Percentiles rank a stretch among this genome's conserved stretches.
Conservation (phyloP, 768 basidiomycete genomes). For the Flagelloscypha sp. region DNA sequence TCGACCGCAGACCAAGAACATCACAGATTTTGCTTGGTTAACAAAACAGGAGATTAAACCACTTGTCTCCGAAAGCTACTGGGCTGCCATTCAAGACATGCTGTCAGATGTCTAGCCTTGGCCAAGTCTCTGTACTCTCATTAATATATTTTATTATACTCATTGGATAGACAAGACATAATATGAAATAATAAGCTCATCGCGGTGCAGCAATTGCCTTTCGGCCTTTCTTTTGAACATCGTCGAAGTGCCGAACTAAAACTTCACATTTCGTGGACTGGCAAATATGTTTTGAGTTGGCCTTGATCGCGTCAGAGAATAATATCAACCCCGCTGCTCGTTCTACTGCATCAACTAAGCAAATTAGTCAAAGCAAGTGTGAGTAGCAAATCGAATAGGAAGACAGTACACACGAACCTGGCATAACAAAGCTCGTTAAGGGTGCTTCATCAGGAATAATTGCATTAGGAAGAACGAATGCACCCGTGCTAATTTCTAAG, state of each 20-base stretch:
- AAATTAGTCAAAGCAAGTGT: neutral
- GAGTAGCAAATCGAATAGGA: neutral
- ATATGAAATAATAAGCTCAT: constrained; percentile 5
- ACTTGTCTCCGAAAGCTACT: constrained; percentile 62
- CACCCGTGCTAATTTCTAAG: constrained; percentile 77
- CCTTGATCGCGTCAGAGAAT: constrained; percentile 78
- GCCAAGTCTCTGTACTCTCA: constrained; percentile 9
- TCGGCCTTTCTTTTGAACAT: constrained; percentile 64
- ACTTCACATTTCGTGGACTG: constrained; percentile 83
- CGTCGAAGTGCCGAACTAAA: constrained; percentile 84
- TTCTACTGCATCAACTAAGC: constrained; percentile 84
- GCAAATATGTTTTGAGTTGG: constrained; percentile 78
- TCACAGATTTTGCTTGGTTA: constrained; percentile 85
- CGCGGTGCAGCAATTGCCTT: constrained; percentile 44
- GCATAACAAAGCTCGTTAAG: constrained; percentile 72
- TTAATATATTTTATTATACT: constrained; percentile 24
- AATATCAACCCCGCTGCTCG: constrained; percentile 78
- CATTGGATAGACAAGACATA: constrained; percentile 22
- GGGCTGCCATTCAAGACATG: constrained; percentile 72
- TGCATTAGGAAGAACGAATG: constrained; percentile 95
- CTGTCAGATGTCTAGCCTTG: constrained; percentile 51
- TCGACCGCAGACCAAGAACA: constrained; percentile 39
- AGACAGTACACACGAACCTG: constrained; percentile 44
- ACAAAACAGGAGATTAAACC: constrained; percentile 84
- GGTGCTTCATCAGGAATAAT: constrained; percentile 79